Conservation (phyloP, 2,329 filamentous ascomycete species). For the Boeremia exigua region DNA sequence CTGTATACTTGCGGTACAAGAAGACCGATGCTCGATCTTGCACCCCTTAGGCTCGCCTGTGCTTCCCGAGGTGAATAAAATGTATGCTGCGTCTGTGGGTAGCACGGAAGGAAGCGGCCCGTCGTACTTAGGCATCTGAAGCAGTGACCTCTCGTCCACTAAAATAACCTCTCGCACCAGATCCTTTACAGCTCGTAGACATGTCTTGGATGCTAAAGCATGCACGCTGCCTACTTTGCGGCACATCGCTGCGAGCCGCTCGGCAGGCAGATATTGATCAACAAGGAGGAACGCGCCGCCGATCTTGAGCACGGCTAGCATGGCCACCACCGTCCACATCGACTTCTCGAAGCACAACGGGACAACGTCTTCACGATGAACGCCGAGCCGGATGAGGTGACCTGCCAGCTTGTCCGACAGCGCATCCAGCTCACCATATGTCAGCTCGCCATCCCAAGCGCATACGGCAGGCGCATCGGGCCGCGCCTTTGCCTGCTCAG, state of each 20-base stretch:
- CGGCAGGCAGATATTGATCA: conserved; percentile 23
- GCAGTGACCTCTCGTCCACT: background rate
- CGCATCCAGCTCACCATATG: conserved; percentile 16
- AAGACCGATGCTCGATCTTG: conserved; percentile 61
- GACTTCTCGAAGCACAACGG: conserved; percentile 49
- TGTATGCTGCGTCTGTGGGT: conserved; percentile 57
- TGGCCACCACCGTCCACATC: conserved; percentile 42
- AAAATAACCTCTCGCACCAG: no score
- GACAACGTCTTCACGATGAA: conserved; percentile 13
- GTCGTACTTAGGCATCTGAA: background rate
- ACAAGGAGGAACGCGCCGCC: conserved; percentile 47
- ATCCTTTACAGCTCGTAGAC: no score
- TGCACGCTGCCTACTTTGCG: background rate
- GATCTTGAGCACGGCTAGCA: conserved; percentile 46
- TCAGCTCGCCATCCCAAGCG: conserved; percentile 16
- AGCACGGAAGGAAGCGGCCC: background rate
- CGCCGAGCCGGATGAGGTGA: background rate
- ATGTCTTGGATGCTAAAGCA: background rate
- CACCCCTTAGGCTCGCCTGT: conserved; percentile 66
- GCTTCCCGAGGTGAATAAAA: conserved; percentile 66
- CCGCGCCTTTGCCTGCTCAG: background rate
- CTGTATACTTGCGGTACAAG: background rate
- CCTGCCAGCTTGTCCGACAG: conserved; percentile 4
- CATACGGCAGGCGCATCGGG: conserved; percentile 3
- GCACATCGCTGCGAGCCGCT: background rate